These are phyloP conservation scores for Ogataea pignaliae DNA, from an alignment of 805 yeast species.

Conservation along the genomic window DNA sequence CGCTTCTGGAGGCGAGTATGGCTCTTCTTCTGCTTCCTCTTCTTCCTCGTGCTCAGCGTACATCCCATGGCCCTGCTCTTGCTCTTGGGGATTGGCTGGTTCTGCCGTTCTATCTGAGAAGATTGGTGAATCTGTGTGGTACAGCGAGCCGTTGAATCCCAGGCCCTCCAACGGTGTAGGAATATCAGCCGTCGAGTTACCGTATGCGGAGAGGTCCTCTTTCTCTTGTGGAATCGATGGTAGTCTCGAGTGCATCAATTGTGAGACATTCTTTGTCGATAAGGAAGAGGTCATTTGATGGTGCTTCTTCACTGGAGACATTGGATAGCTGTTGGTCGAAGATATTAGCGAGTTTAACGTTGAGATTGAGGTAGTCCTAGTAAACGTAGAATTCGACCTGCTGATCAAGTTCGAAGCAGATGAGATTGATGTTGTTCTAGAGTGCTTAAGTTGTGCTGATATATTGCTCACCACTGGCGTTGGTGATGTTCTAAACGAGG, in stretches of 20 bases:
- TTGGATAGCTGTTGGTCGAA: conserved; percentile 5
- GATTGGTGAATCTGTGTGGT: not conserved
- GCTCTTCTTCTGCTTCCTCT: conserved; percentile 7
- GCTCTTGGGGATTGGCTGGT: too few relatives aligned
- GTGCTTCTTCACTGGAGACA: conserved; percentile 4
- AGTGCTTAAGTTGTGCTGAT: conserved; percentile 4
- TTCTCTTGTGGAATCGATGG: conserved; percentile 23
- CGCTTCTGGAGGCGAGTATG: conserved; percentile 1
- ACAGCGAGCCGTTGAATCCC: too few relatives aligned
- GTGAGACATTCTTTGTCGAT: conserved; percentile 1
- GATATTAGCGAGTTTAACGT: conserved; percentile 21
- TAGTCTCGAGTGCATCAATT: conserved; percentile 10
- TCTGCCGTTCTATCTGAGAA: too few relatives aligned
- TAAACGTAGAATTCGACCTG: conserved; percentile 24
- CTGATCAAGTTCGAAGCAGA: conserved; percentile 18
- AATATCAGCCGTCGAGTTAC: too few relatives aligned
- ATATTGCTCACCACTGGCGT: conserved; percentile 6
- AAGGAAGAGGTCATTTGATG: not conserved
- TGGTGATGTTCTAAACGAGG: conserved; percentile 31
- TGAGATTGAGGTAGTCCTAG: conserved; percentile 26
- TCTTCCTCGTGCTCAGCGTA: too few relatives aligned
- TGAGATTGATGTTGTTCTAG: conserved; percentile 14
- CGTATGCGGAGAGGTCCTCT: too few relatives aligned
- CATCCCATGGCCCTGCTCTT: too few relatives aligned
- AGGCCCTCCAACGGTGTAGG: too few relatives aligned